Percentiles rank a stretch among this genome's conserved stretches.
Conservation (phyloP, 441 rosid species). For the Eruca vesicaria region DNA sequence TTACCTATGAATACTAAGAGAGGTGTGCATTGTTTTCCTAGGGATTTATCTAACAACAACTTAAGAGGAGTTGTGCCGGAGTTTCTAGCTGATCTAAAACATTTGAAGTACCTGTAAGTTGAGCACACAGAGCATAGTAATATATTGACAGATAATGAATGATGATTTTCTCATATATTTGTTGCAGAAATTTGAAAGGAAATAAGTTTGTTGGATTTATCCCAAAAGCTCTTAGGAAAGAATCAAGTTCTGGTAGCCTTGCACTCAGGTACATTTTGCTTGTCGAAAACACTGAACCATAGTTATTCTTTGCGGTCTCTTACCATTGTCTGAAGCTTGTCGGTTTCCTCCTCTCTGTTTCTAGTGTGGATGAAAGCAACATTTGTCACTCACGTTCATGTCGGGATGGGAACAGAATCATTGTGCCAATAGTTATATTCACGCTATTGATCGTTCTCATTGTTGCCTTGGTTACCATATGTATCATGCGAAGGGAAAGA, state of each 20-base stretch:
- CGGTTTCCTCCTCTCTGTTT: conserved; percentile 6
- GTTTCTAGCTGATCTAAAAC: conserved; percentile 41
- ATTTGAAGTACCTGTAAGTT: conserved; percentile 51
- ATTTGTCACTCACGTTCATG: conserved; percentile 48
- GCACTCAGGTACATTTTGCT: conserved; percentile 40
- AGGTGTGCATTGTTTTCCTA: conserved; percentile 23
- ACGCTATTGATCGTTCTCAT: conserved; percentile 27
- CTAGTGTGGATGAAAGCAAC: conserved; percentile 49
- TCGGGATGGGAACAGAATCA: conserved; percentile 29
- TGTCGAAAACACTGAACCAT: not conserved
- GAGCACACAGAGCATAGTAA: not conserved
- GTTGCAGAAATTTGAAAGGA: conserved; percentile 49
- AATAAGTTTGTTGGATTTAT: conserved; percentile 54
- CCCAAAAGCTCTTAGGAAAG: conserved; percentile 43
- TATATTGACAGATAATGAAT: not conserved
- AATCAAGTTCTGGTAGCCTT: conserved; percentile 32
- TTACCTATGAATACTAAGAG: not conserved
- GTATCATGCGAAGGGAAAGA: conserved; percentile 34
- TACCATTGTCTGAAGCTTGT: conserved; percentile 6
- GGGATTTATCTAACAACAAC: conserved; percentile 63
- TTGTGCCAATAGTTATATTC: conserved; percentile 42
- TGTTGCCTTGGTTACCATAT: conserved; percentile 32
- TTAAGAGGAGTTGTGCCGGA: conserved; percentile 50
- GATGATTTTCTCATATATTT: conserved; percentile 4
- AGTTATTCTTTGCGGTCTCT: not conserved